Evolutionary conservation across 805 yeast genomes (phyloP).

Genomic region (Ogataea nitratoaversa): DNA sequence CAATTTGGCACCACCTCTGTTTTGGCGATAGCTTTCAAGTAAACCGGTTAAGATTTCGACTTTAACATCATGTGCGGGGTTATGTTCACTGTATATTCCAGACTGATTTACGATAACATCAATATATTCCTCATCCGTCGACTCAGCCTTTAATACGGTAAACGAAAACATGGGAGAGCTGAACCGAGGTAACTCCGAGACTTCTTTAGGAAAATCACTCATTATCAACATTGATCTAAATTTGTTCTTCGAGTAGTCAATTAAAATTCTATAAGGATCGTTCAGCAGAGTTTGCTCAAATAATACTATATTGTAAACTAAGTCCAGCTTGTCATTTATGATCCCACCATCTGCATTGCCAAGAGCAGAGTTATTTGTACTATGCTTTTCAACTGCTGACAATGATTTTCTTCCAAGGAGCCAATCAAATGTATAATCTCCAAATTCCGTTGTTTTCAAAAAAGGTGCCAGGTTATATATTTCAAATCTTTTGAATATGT

Average conservation of each 20-base stretch:
- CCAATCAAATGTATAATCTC: conserved; percentile 23
- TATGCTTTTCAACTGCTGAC: too few relatives aligned
- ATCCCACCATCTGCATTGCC: conserved; percentile 9
- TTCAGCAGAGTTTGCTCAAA: conserved; percentile 40
- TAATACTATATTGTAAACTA: conserved; percentile 44
- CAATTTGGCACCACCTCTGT: conserved; percentile 12
- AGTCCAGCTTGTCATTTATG: conserved; percentile 44
- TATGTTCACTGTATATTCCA: conserved; percentile 56
- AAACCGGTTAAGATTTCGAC: conserved; percentile 36
- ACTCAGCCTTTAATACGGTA: conserved; percentile 35
- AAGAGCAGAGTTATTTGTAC: background rate
- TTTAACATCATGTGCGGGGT: conserved; percentile 35
- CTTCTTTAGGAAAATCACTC: conserved; percentile 43
- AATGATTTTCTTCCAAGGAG: too few relatives aligned
- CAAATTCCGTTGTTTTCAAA: conserved; percentile 28
- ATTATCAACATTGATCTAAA: conserved; percentile 59
- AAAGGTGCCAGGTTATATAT: conserved; percentile 43
- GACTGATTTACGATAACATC: conserved; percentile 40
- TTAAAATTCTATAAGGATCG: conserved; percentile 62
- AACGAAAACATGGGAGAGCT: conserved; percentile 31
- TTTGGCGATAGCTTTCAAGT: conserved; percentile 16
- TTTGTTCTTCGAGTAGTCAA: conserved; percentile 64
- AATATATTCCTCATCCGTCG: conserved; percentile 43
- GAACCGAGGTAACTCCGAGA: conserved; percentile 26
- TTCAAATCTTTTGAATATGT: conserved; percentile 50